These are phyloP conservation scores for Ailanthus altissimus DNA, from an alignment of 345 rosid genomes.

Conservation along the genomic window DNA sequence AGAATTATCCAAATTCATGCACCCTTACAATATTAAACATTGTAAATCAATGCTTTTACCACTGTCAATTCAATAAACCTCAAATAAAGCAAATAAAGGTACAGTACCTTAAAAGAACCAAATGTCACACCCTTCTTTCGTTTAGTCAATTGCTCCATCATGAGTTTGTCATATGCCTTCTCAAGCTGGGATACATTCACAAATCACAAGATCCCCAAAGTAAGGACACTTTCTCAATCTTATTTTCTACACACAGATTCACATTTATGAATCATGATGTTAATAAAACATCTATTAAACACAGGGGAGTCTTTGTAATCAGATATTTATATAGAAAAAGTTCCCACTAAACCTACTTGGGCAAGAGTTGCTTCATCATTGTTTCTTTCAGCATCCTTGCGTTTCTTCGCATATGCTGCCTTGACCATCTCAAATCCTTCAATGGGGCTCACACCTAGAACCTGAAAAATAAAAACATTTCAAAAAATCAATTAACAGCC, in stretches of 20 bases:
- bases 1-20: background rate
- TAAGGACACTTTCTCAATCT: slow-evolving; percentile 14
- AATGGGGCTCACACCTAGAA: slow-evolving; percentile 85
- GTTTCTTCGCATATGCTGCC: slow-evolving; percentile 64
- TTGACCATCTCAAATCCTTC: slow-evolving; percentile 83
- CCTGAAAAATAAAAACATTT: slow-evolving; percentile 42
- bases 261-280: background rate
- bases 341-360: slow-evolving; percentile 48
- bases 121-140: slow-evolving; percentile 84
- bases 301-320: background rate
- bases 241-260: background rate
- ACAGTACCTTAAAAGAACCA: slow-evolving; percentile 77
- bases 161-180: slow-evolving; percentile 96
- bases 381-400: slow-evolving; percentile 74
- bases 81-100: background rate
- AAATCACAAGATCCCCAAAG: slow-evolving; percentile 20
- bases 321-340: background rate
- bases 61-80: slow-evolving; percentile 4
- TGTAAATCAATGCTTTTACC: background rate
- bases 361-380: slow-evolving; percentile 85
- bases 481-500: background rate
- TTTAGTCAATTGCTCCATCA: slow-evolving; percentile 77
- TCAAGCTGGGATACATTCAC: slow-evolving; percentile 60
- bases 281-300: background rate
- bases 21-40: background rate